Conservation (phyloP, 2,329 filamentous ascomycete species). For the Graphiopsis chlorocephala region DNA sequence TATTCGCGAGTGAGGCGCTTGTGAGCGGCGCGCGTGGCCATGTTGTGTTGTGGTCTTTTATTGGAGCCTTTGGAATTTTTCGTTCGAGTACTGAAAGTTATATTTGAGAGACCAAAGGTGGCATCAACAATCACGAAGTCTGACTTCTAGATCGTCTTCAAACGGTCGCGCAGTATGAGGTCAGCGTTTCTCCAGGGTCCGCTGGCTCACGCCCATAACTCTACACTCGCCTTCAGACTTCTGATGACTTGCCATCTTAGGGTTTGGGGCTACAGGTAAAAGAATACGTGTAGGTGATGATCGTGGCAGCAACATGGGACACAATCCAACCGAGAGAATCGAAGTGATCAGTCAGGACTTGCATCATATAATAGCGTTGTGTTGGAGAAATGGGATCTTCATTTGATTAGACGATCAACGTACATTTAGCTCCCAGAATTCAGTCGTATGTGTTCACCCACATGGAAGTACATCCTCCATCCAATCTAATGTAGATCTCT, state of each 20-base stretch:
- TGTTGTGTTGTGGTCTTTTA: slow-evolving; percentile 14
- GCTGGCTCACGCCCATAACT: not conserved
- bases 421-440: not conserved
- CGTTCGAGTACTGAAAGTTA: not conserved
- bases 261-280: not conserved
- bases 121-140: not conserved
- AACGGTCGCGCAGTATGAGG: not conserved
- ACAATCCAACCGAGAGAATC: not conserved
- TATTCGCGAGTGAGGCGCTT: slow-evolving; percentile 40
- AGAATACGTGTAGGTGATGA: not conserved
- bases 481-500: no score
- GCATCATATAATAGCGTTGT: not conserved
- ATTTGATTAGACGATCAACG: not conserved
- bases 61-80: not conserved
- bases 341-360: not conserved
- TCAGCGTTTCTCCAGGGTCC: not conserved
- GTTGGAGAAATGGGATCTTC: not conserved
- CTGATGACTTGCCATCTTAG: not conserved
- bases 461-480: no score
- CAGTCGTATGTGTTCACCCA: not conserved
- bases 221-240: not conserved
- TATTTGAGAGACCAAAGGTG: not conserved
- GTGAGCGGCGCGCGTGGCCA: slow-evolving; percentile 40
- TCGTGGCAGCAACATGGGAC: not conserved
- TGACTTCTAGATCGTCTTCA: not conserved